phyloP scores from a whole-genome alignment of 2,329 filamentous ascomycete species.

The Fusarium compactum region DNA sequence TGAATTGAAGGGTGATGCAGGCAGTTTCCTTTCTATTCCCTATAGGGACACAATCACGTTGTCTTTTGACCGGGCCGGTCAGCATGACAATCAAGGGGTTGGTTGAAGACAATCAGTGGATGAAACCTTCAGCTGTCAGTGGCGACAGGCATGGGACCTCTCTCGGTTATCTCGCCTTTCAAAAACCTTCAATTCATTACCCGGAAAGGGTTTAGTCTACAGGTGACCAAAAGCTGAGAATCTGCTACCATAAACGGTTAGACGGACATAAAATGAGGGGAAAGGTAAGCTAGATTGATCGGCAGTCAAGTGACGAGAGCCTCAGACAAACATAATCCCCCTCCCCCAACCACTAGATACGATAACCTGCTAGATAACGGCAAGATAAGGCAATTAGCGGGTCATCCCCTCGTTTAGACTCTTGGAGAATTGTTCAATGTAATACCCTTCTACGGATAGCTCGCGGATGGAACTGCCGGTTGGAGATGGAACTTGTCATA shows the following conservation, averaged over 20 bases:
- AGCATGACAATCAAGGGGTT: not conserved
- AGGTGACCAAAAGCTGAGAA: conserved; percentile 37
- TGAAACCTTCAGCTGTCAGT: not conserved
- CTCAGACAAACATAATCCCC: not conserved
- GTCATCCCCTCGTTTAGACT: not conserved
- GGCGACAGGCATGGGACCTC: conserved; percentile 12
- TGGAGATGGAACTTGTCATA: conserved; percentile 4
- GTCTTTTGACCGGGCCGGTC: conserved; percentile 28
- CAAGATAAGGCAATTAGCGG: conserved; percentile 29
- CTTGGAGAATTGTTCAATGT: conserved; percentile 1
- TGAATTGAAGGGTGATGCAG: conserved; percentile 1
- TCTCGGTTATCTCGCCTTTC: conserved; percentile 37
- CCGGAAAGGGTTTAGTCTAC: conserved; percentile 30
- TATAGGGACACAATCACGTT: conserved; percentile 24
- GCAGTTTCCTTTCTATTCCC: conserved; percentile 8
- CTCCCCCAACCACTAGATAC: not conserved
- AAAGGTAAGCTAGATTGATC: not conserved
- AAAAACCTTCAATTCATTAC: conserved; percentile 41
- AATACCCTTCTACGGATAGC: conserved; percentile 35
- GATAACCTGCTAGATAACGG: conserved; percentile 11
- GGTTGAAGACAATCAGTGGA: not conserved
- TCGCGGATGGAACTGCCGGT: conserved; percentile 26
- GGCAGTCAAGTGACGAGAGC: conserved; percentile 21
- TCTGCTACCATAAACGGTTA: conserved; percentile 35
- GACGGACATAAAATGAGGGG: not conserved